Base-by-base conservation (phyloP, 2,329 filamentous ascomycete species). In the Pestalotiopsis sp. region DNA sequence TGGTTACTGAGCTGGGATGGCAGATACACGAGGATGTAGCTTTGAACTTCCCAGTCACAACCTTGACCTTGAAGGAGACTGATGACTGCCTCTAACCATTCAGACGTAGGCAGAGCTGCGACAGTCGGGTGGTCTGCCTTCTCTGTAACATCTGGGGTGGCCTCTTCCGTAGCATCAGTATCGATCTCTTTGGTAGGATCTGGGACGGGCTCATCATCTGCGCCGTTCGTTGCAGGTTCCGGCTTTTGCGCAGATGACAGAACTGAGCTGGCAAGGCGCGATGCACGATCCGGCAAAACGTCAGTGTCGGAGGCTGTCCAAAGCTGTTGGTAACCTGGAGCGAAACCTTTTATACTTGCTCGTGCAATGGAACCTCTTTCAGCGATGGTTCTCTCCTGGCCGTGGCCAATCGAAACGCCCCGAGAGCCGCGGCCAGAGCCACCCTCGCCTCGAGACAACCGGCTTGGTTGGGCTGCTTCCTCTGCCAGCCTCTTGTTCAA, bases 1-100 rank as follows among this genome's bases (percentile, higher is more conserved):
- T 96, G 94, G 74, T 99, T 99, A 78, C 91, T 93, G 25, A 99
- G 85, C 75, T 98, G 95, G 36, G 93, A 92, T 1, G 94, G 93
- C 11, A 98, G 83, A 78, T 97, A 93, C 5, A 94, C 92, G 38
- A 99, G 84, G 20, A 95, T 88, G 77, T 95, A 98, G 79, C 93
- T 95, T 83, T 97, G 97, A 1, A 97, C 84, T 77, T 98, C 94
- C 95, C 95, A 98, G 70, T 96, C 91, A 62, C 89, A 88, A 56
- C 91, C 92, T 67, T 90, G 87, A 36, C 91, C 92, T 72, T 92
- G 89, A 58, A 97, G 82, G n/a, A 96, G 82, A n/a, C 86, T 85
- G 31, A 93, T 87, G 49, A 97, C 85, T 12, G 90, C 86, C 71
- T 95, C 92, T n/a, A 97, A 85, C 92, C 94, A 97, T 56, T 86